These are phyloP conservation scores for Pelargonium citronellum DNA, from an alignment of 441 rosid species.

Conservation along the genomic window DNA sequence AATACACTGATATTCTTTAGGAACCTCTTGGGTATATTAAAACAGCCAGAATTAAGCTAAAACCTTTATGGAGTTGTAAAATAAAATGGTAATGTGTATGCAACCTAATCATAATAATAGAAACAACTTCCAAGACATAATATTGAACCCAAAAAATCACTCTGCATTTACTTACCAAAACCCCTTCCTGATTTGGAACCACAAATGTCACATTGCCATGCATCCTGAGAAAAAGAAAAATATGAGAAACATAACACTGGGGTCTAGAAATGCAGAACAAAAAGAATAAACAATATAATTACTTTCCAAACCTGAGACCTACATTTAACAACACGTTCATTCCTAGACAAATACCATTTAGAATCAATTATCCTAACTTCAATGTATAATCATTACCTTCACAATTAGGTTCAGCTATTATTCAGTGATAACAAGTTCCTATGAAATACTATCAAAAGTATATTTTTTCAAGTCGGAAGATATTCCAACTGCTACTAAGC, in stretches of 20 bases:
- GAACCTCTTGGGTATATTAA: too few species aligned
- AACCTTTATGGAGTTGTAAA: too few species aligned
- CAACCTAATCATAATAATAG: background rate
- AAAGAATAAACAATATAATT: background rate
- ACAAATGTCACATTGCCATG: conserved; percentile 95
- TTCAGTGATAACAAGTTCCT: background rate
- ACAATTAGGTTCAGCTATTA: background rate
- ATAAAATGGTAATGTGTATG: background rate
- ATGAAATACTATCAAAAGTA: background rate
- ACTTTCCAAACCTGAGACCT: background rate
- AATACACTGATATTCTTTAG: too few species aligned
- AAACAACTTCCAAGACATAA: background rate
- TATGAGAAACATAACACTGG: background rate
- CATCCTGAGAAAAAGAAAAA: conserved; percentile 56
- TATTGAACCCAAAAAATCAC: background rate
- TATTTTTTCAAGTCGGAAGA: background rate
- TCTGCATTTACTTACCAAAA: conserved; percentile 61
- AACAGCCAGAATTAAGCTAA: too few species aligned
- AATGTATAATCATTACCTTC: background rate
- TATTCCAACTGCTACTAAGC: background rate
- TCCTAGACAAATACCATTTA: background rate
- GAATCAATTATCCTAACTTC: background rate
- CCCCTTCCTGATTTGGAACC: conserved; percentile 94
- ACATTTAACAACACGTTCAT: background rate
- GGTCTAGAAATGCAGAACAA: background rate